Conservation (phyloP, 2,329 filamentous ascomycete species). For the Sclerotiophoma versabilis region DNA sequence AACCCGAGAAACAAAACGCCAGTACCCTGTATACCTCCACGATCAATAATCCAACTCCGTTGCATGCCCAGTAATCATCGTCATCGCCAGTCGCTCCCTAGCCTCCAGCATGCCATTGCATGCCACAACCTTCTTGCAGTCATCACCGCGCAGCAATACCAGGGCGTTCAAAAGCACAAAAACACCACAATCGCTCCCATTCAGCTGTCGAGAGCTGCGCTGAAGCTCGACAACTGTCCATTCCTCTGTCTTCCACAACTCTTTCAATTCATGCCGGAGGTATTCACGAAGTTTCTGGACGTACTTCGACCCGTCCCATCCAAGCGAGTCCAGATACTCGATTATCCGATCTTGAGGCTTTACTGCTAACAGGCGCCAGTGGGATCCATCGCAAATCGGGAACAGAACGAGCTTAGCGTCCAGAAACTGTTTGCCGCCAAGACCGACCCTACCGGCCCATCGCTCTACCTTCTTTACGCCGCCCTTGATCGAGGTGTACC, state of each 20-base stretch:
- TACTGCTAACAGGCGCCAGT: slow-evolving; percentile 77
- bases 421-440: slow-evolving; percentile 62
- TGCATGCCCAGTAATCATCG: slow-evolving; percentile 64
- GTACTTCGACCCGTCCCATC: slow-evolving; percentile 48
- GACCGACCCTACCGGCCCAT: slow-evolving; percentile 54
- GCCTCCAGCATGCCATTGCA: slow-evolving; percentile 65
- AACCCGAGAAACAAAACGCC: neutral
- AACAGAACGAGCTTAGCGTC: slow-evolving; percentile 72
- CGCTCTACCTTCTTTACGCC: slow-evolving; percentile 47
- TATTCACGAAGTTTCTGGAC: slow-evolving; percentile 54
- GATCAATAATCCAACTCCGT: slow-evolving; percentile 36
- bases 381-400: slow-evolving; percentile 68
- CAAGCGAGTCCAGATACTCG: slow-evolving; percentile 74
- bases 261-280: slow-evolving; percentile 65
- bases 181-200: slow-evolving; percentile 78
- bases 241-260: slow-evolving; percentile 62
- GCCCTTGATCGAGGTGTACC: slow-evolving; percentile 63
- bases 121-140: slow-evolving; percentile 53
- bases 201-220: slow-evolving; percentile 64
- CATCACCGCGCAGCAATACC: slow-evolving; percentile 57
- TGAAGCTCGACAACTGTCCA: slow-evolving; percentile 64
- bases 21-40: neutral
- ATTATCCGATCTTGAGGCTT: slow-evolving; percentile 67
- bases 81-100: slow-evolving; percentile 67
- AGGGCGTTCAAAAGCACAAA: slow-evolving; percentile 78